Conservation (phyloP, 164 flowering plant species). For the Kingdonia uniflora region DNA sequence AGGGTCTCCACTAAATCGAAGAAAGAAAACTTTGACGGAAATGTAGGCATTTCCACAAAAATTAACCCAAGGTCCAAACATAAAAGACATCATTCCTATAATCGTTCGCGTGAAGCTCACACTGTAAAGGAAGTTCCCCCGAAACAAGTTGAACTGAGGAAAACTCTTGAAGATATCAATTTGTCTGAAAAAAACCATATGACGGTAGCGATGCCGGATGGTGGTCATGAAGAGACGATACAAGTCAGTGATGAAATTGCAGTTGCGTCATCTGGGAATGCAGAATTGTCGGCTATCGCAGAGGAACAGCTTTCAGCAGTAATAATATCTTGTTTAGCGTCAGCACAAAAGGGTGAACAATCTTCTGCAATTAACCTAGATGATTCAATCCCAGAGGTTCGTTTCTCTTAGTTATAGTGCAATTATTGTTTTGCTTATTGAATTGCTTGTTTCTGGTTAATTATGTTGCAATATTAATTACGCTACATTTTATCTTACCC, state of each 20-base stretch:
- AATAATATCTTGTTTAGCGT: conserved; percentile 7
- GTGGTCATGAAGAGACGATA: conserved; percentile 7
- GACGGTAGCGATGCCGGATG: conserved; percentile 6
- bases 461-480: too few species aligned
- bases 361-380: conserved; percentile 9
- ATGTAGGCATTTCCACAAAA: conserved; percentile 17
- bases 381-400: conserved; percentile 26
- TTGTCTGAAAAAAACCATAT: conserved; percentile 11
- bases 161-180: conserved; percentile 9
- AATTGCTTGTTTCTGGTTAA: too few species aligned
- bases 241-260: conserved; percentile 12
- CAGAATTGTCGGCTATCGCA: conserved; percentile 1
- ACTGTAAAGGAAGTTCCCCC: conserved; percentile 12
- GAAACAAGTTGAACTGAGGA: conserved; percentile 13
- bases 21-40: conserved; percentile 11
- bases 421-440: too few species aligned
- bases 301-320: conserved; percentile 11
- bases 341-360: conserved; percentile 6
- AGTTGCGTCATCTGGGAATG: conserved; percentile 10
- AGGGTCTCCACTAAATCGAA: conserved; percentile 16
- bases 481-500: too few species aligned
- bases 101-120: conserved; percentile 5
- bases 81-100: conserved; percentile 20
- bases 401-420: not conserved
- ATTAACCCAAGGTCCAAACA: conserved; percentile 17